Percentiles rank a stretch among this genome's conserved stretches.
These are phyloP conservation scores for Pichia scutulata DNA, from an alignment of 805 yeast genomes.

Conservation along the genomic window DNA sequence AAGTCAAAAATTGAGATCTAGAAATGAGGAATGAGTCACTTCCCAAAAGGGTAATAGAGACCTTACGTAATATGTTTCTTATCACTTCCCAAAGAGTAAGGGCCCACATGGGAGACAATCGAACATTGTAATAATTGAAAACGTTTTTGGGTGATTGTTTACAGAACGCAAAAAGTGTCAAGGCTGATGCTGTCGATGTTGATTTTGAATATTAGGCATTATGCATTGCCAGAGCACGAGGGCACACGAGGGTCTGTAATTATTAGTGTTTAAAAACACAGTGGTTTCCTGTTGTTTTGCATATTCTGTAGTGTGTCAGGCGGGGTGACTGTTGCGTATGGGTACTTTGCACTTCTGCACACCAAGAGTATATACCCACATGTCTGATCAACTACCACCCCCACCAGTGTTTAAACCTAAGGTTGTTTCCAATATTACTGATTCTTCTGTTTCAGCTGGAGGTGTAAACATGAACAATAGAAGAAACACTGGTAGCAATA, in stretches of 20 bases:
- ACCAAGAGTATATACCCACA: not conserved
- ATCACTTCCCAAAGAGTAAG: not conserved
- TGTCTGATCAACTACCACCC: constrained; percentile 27
- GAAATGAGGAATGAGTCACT: not conserved
- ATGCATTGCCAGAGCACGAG: not conserved
- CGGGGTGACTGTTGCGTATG: too few species aligned
- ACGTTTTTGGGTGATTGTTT: too few species aligned
- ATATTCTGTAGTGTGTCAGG: not conserved
- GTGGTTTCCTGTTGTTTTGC: not conserved
- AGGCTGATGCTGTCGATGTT: too few species aligned
- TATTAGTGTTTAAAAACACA: too few species aligned
- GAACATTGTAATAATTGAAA: too few species aligned
- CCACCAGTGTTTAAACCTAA: constrained; percentile 43
- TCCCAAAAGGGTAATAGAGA: not conserved
- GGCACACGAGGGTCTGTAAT: not conserved
- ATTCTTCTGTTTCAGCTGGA: not conserved
- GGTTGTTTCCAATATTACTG: constrained; percentile 33
- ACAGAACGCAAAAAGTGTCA: not conserved
- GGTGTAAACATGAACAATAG: not conserved
- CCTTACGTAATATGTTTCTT: not conserved
- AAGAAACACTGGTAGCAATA: not conserved
- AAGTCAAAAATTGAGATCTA: too few species aligned
- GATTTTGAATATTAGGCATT: too few species aligned
- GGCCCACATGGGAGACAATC: not conserved
- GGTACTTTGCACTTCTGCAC: too few species aligned